Evolutionary conservation across 2,329 filamentous ascomycete species (phyloP).

Genomic region (Penicillium sp.): DNA sequence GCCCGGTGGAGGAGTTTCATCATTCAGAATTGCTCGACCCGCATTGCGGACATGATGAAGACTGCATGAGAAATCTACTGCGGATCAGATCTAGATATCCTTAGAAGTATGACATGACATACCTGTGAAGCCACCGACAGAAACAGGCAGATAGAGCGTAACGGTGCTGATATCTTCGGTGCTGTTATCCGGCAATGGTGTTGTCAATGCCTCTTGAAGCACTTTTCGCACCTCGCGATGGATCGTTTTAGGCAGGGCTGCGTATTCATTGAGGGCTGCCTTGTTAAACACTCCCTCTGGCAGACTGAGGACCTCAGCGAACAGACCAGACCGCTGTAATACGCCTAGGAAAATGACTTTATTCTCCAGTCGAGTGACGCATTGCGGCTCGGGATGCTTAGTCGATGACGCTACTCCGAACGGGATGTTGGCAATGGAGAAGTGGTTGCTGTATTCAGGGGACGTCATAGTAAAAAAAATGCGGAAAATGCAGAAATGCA

Average conservation of each 20-base stretch:
- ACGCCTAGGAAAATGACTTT: constrained; percentile 55
- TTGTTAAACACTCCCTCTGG: constrained; percentile 32
- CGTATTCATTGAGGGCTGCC: constrained; percentile 52
- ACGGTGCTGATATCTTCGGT: constrained; percentile 41
- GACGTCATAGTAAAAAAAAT: constrained; percentile 18
- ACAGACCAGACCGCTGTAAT: constrained; percentile 36
- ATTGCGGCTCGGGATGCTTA: constrained; percentile 40
- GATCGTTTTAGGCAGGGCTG: constrained; percentile 43
- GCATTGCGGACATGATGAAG: constrained; percentile 29
- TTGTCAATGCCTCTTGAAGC: constrained; percentile 30
- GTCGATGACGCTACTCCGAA: constrained; percentile 53
- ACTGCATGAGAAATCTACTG: constrained; percentile 41
- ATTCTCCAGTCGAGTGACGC: constrained; percentile 54
- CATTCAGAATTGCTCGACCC: constrained; percentile 26
- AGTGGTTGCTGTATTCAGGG: constrained; percentile 31
- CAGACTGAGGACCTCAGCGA: constrained; percentile 24
- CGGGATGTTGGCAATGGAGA: constrained; percentile 56
- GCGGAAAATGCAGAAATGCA: too few species aligned
- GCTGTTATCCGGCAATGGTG: constrained; percentile 15
- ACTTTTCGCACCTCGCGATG: constrained; percentile 44
- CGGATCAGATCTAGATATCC: constrained; percentile 46
- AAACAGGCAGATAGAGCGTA: constrained; percentile 56
- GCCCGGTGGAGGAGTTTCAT: constrained; percentile 27
- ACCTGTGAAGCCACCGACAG: constrained; percentile 57
- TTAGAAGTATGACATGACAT: constrained; percentile 57